Evolutionary conservation across 257 asterid species (phyloP), one percentile per base, ranked within the genome.

Genomic region (Salvia hispanica): DNA sequence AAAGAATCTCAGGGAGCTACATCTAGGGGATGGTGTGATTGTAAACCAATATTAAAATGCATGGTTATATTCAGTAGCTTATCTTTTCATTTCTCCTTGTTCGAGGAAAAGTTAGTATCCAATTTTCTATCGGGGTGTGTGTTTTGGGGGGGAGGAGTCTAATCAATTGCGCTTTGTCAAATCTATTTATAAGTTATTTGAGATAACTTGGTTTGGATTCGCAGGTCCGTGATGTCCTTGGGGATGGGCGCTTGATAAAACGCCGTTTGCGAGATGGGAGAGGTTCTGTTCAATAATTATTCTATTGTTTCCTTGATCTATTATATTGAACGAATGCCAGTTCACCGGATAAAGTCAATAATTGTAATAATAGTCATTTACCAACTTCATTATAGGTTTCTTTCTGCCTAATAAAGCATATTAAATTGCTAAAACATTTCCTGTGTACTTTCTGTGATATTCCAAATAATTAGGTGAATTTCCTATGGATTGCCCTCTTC

Each of bases 401-500:
- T 70, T 13, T 46, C 47, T 25, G 69, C 77, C 62, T 44, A 21
- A 15, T 39, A 46, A 51, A 15, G 53, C 14, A 60, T 54, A 33
- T 44, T 64, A 47, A 73, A 58, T 43, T 56, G 57, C 76, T 60
- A 46, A 77, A 48, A 39, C 3, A 5, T 31, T 43, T 71, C 62
- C 40, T 47, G 12, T 53, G 40, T 71, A 64, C 60, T 70, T 79
- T 74, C 59, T 25, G 42, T 36, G 18, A 72, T 70, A 45, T 73
- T 33, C 70, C 77, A 50, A 25, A 25, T 25, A 64, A 82, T 59
- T 74, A 94, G 99, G 99, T 78, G 97, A 94, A 63, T 94, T 94
- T 82, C 99, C 99, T 5, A 91, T 94, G 99, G 97, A 88, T 80
- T 94, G 97, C 86, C 97, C 99, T 59, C 96, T 94, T 72, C 97